Conservation (phyloP, 345 rosid genomes). For the Heritiera fomes region DNA sequence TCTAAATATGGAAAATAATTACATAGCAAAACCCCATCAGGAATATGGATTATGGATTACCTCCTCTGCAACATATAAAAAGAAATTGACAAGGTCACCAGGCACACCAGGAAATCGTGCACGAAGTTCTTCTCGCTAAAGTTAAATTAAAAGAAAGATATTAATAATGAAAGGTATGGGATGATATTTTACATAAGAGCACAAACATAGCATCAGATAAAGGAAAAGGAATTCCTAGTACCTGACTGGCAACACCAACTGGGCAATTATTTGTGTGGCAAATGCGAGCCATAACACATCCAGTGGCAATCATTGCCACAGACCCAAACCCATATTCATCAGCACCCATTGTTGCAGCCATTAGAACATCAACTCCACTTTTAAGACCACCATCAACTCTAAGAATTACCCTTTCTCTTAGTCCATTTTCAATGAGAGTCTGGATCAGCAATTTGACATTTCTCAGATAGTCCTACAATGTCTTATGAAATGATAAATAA, state of each 20-base stretch:
- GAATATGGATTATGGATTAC: slow-evolving; percentile 43
- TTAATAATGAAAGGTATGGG: slow-evolving; percentile 16
- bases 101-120: slow-evolving; percentile 99
- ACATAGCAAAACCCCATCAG: slow-evolving; percentile 14
- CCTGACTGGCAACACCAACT: slow-evolving; percentile 99
- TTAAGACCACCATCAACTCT: slow-evolving; percentile 96
- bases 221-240: slow-evolving; percentile 30
- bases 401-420: slow-evolving; percentile 94
- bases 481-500: slow-evolving; percentile 17
- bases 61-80: slow-evolving; percentile 97
- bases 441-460: slow-evolving; percentile 26
- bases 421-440: slow-evolving; percentile 93
- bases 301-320: slow-evolving; percentile 99
- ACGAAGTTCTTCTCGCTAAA: slow-evolving; percentile 92
- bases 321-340: slow-evolving; percentile 99
- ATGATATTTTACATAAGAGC: slow-evolving; percentile 6
- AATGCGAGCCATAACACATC: slow-evolving; percentile 99
- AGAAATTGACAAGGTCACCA: slow-evolving; percentile 96
- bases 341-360: slow-evolving; percentile 97
- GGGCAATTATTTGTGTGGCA: slow-evolving; percentile 99
- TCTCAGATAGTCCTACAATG: slow-evolving; percentile 20
- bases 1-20: slow-evolving; percentile 9
- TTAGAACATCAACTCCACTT: slow-evolving; percentile 94
- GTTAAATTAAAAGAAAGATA: slow-evolving; percentile 20
- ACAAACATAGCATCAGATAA: slow-evolving; percentile 13